Base-by-base conservation (phyloP, 2,329 filamentous ascomycete genomes). In the Colletotrichum incanum region DNA sequence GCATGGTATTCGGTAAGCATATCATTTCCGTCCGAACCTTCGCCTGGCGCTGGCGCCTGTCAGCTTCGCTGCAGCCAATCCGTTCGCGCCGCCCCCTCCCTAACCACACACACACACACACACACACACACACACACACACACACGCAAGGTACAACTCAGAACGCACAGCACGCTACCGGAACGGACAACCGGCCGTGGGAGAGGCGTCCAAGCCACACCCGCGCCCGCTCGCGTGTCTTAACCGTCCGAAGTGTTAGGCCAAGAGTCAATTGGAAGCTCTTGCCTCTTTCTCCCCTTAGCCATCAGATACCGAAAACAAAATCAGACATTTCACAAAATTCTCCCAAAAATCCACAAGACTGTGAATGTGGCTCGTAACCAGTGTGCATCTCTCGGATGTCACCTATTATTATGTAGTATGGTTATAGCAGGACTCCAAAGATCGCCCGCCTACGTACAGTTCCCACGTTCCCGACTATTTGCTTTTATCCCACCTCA, bases 401-500 rank as follows among this genome's bases (percentile, higher is more conserved):
- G 45, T 28, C 65, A 64, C 52, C 45, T 41, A 26, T 52, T 72
- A 68, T 72, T 72, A 72, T 72, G 64, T 71, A 71, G 23, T 58
- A 58, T 68, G 61, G 31, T 43, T 23, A 43, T 66, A 43, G 67
- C 65, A 54, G 28, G 50, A 63, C 50, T 49, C 20, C 20, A 11
- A 49, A 37, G 8, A 26, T 56, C 58, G 37, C 45, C 65, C 69
- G 65, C 69, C 69, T 59, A 72, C 58, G 45, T 63, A 68, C 58
- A 72, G 26, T 50, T 39, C 18, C 47, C n/a, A 18, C 16, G 34
- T 34, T 54, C 55, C 50, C 50, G 45, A 68, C 45, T 58, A 61
- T 67, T 55, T 68, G 14, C 37, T 68, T 68, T 63, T 63, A 39
- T 26, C 65, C 64, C 49, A n/a, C 50, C 65, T 59, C 65, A 47